Conservation (phyloP, 2,329 filamentous ascomycete species). For the Pleomassaria siparia region DNA sequence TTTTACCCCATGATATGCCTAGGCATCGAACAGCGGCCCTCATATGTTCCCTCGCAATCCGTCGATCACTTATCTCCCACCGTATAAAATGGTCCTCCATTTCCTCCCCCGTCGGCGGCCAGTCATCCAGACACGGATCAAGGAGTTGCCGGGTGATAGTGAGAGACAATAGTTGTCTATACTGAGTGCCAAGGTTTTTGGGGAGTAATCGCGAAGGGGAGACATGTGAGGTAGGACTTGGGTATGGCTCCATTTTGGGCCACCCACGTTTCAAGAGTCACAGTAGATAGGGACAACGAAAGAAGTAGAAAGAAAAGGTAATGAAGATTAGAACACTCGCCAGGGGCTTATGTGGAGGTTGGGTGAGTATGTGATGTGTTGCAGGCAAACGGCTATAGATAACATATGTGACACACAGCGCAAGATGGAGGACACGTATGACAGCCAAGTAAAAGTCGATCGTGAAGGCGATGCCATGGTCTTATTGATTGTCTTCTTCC, state of each 20-base stretch:
- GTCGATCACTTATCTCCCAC: neutral
- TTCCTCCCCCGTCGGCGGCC: neutral
- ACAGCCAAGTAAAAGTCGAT: neutral
- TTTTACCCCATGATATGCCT: neutral
- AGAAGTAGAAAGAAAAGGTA: too few relatives aligned
- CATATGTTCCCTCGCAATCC: neutral
- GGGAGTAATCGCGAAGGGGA: neutral
- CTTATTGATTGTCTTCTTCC: constrained; percentile 27
- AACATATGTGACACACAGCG: neutral
- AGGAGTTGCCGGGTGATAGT: neutral
- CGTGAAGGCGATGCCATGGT: neutral
- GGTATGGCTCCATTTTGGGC: neutral
- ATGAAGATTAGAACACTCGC: too few relatives aligned
- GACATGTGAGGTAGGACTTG: neutral
- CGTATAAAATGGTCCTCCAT: neutral
- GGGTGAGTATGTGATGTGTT: too few relatives aligned
- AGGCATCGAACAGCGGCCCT: neutral
- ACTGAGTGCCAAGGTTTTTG: neutral
- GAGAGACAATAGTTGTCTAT: neutral
- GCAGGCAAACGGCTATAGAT: too few relatives aligned
- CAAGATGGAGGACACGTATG: neutral
- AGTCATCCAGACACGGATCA: neutral
- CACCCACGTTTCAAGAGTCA: too few relatives aligned
- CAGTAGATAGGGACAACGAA: too few relatives aligned
- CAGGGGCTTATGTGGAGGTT: too few relatives aligned